Base-by-base conservation (phyloP, 2,329 filamentous ascomycete genomes). In the Pyrenophora teres region DNA sequence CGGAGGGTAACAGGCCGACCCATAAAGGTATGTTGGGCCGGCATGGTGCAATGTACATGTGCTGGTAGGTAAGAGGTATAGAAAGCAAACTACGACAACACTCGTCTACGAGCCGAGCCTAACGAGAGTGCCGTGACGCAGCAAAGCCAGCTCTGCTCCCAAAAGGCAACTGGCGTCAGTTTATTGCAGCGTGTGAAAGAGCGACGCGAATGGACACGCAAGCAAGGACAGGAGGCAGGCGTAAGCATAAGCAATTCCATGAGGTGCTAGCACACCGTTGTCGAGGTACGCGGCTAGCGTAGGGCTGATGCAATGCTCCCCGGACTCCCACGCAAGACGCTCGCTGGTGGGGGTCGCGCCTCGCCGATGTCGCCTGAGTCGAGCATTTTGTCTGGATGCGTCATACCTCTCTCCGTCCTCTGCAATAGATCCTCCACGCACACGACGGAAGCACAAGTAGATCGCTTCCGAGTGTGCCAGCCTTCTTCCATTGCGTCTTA, bases 1-100 rank as follows among this genome's bases (percentile, higher is more conserved):
- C 63, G 67, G 39, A 74, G 62, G 57, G 46, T 51, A 32, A 74
- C 38, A 4, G 70, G 72, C 42, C 56, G 65, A 36, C 72, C 71
- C 40, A 67, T 65, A 44, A 66, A 35, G 27, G 67, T 70, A 21
- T 58, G 66, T 46, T 74, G 72, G 27, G 66, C 56, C 1, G 72
- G 71, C 71, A 74, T 74, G 18, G 47, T 52, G 54, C 39, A 30
- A 37, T 37, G 8, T 41, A 18, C 42, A 10, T 16, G 25, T 40
- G 23, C 15, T 30, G 38, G 5, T 33, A 23, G 25, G 40, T 35
- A 15, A 37, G 40, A 35, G 33, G 33, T 50, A 36, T 35, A 15
- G 41, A 58, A 51, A 35, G 32, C 18, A 41, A 19, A 30, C 40
- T 56, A 60, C 50, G 6, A 55, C 42, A 42, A 50, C 48, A 52